A percentile compares a stretch with the other conserved stretches of the same genome.
Evolutionary conservation across 805 yeast species (phyloP).

Genomic region (Yamadazyma philogaea): DNA sequence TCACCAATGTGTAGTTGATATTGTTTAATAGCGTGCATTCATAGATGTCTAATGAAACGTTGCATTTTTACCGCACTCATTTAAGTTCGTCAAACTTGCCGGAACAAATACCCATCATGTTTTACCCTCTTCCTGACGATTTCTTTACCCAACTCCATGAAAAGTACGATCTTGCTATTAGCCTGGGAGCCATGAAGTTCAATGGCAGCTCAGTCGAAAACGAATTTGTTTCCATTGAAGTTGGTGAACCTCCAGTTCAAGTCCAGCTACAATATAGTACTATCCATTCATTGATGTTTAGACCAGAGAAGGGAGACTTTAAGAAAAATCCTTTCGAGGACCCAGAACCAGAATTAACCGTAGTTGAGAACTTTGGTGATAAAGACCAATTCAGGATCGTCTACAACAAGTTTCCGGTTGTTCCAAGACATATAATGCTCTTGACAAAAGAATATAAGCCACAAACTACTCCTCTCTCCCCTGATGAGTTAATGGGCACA

Average conservation of each 20-base stretch:
- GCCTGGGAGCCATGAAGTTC: conserved; percentile 46
- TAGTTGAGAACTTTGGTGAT: conserved; percentile 50
- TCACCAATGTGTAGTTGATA: neutral
- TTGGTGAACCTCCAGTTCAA: conserved; percentile 4
- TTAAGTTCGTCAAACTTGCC: too few species aligned
- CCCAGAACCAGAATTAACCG: conserved; percentile 73
- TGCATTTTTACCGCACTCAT: neutral
- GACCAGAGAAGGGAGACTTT: conserved; percentile 40
- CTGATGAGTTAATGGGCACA: conserved; percentile 63
- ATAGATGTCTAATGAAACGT: neutral
- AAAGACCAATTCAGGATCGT: conserved; percentile 57
- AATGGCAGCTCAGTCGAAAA: conserved; percentile 44
- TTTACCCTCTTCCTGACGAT: conserved; percentile 32
- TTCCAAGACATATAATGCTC: conserved; percentile 72
- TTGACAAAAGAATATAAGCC: conserved; percentile 72
- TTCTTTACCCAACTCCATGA: conserved; percentile 32
- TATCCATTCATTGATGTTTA: conserved; percentile 31
- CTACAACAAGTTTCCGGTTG: conserved; percentile 83
- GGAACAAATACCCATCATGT: conserved; percentile 14
- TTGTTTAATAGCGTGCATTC: neutral
- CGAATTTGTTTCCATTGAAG: conserved; percentile 18
- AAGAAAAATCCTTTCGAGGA: conserved; percentile 70
- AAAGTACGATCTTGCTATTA: conserved; percentile 49
- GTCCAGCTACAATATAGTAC: conserved; percentile 29
- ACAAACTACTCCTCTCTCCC: conserved; percentile 69